Evolutionary conservation across 2,329 filamentous ascomycete genomes (phyloP), one percentile per base, ranked within the genome.

Genomic region (Cercospora canescens): DNA sequence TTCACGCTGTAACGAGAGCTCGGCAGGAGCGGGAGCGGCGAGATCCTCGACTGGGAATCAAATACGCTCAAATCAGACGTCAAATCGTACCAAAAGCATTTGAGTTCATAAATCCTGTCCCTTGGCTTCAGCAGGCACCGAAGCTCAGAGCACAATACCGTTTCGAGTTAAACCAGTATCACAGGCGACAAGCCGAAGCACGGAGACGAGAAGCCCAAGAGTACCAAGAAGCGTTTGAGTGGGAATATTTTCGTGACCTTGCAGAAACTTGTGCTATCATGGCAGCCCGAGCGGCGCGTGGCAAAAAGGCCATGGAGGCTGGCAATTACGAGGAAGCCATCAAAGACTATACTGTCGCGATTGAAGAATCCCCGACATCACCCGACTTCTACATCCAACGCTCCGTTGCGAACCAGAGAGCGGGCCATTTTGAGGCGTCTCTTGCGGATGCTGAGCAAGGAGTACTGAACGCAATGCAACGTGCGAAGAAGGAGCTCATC

Each of bases 341-440:
- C 71, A 77, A 82, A 37, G 85, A 89, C 72, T 90, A 91, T 69
- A 90, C 90, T 7, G 79, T 82, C 41, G 92, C 92, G 6, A 82
- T 96, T 28, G 72, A 78, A 35, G 80, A 87, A 67, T 83, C 83
- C 12, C 88, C 89, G 0, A 82, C 82, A 41, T 92, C 91, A 2
- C 91, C 92, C 1, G 81, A 86, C 57, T 97, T 95, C 87, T 90
- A 94, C 68, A 87, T 95, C 69, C 88, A 91, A 71, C 92, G 94
- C 21, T 91, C 93, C 4, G 93, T 89, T 48, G 92, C 92, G 41
- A 89, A 93, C 76, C 85, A 92, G 58, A 87, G 91, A 66, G 83
- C 85, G 2, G 74, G 81, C 24, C 79, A 88, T 66, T 80, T 81
- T 57, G 55, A 74, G 11, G 77, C 78, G 14, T 83, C 70, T n/a